Percentiles rank a stretch among this genome's conserved stretches.
Evolutionary conservation across 768 basidiomycete genomes (phyloP).

Genomic region (Boletus fagicola): DNA sequence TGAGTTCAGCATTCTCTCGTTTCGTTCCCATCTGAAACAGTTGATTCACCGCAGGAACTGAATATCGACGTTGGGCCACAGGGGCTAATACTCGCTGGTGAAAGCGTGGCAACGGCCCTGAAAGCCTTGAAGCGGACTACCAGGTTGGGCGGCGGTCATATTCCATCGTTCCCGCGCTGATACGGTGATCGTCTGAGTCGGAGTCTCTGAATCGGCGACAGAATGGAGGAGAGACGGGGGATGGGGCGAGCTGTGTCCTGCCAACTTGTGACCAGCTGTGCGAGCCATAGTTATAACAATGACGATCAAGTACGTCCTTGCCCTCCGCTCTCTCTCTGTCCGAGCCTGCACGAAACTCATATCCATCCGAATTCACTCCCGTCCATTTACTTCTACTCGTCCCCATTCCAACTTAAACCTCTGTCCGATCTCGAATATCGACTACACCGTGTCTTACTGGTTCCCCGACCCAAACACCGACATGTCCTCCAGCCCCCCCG

Average conservation of each 20-base stretch:
- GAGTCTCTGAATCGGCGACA: constrained; percentile 2
- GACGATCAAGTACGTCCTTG: constrained; percentile 1
- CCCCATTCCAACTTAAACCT: background rate
- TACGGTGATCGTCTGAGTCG: background rate
- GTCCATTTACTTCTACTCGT: background rate
- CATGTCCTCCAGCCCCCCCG: constrained; percentile 7
- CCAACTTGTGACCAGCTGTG: background rate
- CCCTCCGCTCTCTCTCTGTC: background rate
- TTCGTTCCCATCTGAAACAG: background rate
- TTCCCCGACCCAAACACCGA: background rate
- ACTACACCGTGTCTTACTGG: constrained; percentile 7
- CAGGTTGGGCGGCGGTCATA: too few relatives aligned
- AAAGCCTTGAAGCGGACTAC: too few relatives aligned
- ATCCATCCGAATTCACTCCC: background rate
- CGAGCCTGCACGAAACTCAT: background rate
- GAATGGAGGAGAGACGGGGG: background rate
- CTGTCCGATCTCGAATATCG: background rate
- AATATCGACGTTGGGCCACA: too few relatives aligned
- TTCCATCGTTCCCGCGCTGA: background rate
- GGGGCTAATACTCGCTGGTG: too few relatives aligned
- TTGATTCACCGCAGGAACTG: too few relatives aligned
- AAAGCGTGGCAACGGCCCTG: too few relatives aligned
- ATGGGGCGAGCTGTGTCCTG: too few relatives aligned
- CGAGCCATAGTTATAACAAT: background rate
- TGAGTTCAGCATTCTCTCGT: too few relatives aligned